Evolutionary conservation across 495 filamentous ascomycete genomes (phyloP).

Genomic region (Aspergillus nanangensis): DNA sequence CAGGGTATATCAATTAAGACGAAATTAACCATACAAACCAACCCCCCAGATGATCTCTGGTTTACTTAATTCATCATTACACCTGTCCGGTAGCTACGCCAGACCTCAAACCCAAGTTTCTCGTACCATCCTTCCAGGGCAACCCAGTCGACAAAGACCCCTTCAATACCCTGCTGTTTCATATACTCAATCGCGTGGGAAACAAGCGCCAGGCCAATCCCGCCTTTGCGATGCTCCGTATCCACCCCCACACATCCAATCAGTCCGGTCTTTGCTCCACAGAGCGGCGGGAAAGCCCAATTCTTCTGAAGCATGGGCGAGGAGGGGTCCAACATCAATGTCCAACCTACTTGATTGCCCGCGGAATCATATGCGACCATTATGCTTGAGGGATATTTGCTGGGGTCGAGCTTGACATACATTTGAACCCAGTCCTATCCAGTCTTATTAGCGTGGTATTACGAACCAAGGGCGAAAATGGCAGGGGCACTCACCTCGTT

Average conservation of each 20-base stretch:
- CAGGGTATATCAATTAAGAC: too few species aligned
- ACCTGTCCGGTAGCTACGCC: slow-evolving; percentile 40
- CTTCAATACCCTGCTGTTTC: slow-evolving; percentile 42
- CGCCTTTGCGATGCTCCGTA: slow-evolving; percentile 29
- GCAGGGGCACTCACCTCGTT: slow-evolving; percentile 37
- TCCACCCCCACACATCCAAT: slow-evolving; percentile 50
- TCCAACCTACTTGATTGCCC: slow-evolving; percentile 45
- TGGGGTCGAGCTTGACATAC: slow-evolving; percentile 37
- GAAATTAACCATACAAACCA: too few species aligned
- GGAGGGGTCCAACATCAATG: slow-evolving; percentile 39
- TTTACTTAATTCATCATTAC: slow-evolving; percentile 13
- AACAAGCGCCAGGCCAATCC: slow-evolving; percentile 43
- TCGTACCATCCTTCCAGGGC: slow-evolving; percentile 47
- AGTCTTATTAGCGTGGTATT: slow-evolving; percentile 2
- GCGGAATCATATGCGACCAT: slow-evolving; percentile 41
- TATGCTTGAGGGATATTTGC: slow-evolving; percentile 35
- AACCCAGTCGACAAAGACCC: slow-evolving; percentile 49
- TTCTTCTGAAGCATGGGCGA: slow-evolving; percentile 23
- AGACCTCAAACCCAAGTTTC: slow-evolving; percentile 40
- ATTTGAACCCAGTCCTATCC: slow-evolving; percentile 43
- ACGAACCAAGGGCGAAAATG: background rate
- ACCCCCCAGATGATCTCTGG: too few species aligned
- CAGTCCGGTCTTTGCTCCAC: slow-evolving; percentile 41
- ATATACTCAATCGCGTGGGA: slow-evolving; percentile 46
- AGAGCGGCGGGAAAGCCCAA: slow-evolving; percentile 44